Conservation (phyloP, 768 basidiomycete genomes). For the Mycena rebaudengoi region DNA sequence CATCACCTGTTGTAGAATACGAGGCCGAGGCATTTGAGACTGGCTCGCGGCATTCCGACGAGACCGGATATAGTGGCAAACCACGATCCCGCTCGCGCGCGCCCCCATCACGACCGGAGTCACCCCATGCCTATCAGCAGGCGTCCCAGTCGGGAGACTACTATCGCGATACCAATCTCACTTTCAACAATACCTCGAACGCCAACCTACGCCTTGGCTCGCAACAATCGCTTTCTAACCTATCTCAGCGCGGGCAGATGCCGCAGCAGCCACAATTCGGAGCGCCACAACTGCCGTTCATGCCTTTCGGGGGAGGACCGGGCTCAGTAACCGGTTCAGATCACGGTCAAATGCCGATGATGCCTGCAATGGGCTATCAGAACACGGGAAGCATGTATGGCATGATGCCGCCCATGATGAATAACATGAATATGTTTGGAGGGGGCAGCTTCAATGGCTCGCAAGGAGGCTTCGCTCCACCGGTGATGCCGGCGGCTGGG, state of each 20-base stretch:
- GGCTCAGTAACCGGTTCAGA: slow-evolving; percentile 79
- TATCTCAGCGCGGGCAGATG: slow-evolving; percentile 60
- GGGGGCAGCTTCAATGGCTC: slow-evolving; percentile 62
- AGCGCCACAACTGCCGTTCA: slow-evolving; percentile 71
- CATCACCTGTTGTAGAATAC: slow-evolving; percentile 67
- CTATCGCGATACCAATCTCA: slow-evolving; percentile 85
- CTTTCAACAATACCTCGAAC: slow-evolving; percentile 65
- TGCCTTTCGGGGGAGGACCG: slow-evolving; percentile 72
- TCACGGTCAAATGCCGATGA: slow-evolving; percentile 67
- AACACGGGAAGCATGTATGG: slow-evolving; percentile 80
- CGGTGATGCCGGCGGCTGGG: slow-evolving; percentile 53
- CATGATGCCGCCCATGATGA: slow-evolving; percentile 79
- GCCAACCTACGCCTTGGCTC: slow-evolving; percentile 62
- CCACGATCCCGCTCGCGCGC: slow-evolving; percentile 63
- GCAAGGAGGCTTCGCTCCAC: slow-evolving; percentile 63
- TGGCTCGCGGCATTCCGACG: slow-evolving; percentile 76
- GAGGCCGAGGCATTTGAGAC: slow-evolving; percentile 94
- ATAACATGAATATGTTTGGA: slow-evolving; percentile 72
- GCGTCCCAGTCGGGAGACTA: slow-evolving; percentile 86
- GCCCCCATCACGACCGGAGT: slow-evolving; percentile 65
- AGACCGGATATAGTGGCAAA: slow-evolving; percentile 74
- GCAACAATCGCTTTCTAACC: slow-evolving; percentile 63
- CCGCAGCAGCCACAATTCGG: slow-evolving; percentile 62
- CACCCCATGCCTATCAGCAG: slow-evolving; percentile 72
- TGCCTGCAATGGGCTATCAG: slow-evolving; percentile 71